Evolutionary conservation across 371 early-diverging fungal species (phyloP).

Genomic region (Syncephalis fuscata): DNA sequence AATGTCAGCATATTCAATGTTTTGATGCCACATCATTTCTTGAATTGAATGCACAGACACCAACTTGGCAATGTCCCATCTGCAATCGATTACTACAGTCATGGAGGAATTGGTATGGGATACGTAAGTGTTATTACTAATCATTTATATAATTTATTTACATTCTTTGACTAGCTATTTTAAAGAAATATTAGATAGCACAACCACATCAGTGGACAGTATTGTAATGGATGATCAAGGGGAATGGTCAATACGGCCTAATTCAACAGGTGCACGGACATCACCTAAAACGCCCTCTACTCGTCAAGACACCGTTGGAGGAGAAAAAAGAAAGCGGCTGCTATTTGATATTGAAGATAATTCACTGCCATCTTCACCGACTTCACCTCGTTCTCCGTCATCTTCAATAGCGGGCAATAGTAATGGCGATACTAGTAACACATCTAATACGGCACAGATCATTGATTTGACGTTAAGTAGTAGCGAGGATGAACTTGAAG

Average conservation of each 20-base stretch:
- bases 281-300: constrained; percentile 4
- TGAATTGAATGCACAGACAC: constrained; percentile 46
- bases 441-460: constrained; percentile 17
- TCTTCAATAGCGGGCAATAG: constrained; percentile 5
- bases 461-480: constrained; percentile 47
- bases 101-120: constrained; percentile 42
- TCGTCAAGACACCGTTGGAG: constrained; percentile 6
- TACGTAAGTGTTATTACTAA: constrained; percentile 9
- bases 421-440: constrained; percentile 9
- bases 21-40: constrained; percentile 51
- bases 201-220: constrained; percentile 25
- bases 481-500: constrained; percentile 27
- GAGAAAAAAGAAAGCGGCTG: constrained; percentile 10
- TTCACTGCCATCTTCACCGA: no score
- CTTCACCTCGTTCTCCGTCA: constrained; percentile 3
- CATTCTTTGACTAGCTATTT: constrained; percentile 24
- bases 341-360: constrained; percentile 13
- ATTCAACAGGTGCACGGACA: constrained; percentile 3
- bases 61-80: constrained; percentile 58
- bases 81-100: constrained; percentile 34
- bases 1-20: constrained; percentile 56
- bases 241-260: constrained; percentile 14
- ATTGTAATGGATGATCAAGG: constrained; percentile 41
- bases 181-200: constrained; percentile 31
- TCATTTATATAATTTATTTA: not conserved